Evolutionary conservation across 1,284 basidiomycete genomes (phyloP).

Genomic region (Leccinum pallidistipes): DNA sequence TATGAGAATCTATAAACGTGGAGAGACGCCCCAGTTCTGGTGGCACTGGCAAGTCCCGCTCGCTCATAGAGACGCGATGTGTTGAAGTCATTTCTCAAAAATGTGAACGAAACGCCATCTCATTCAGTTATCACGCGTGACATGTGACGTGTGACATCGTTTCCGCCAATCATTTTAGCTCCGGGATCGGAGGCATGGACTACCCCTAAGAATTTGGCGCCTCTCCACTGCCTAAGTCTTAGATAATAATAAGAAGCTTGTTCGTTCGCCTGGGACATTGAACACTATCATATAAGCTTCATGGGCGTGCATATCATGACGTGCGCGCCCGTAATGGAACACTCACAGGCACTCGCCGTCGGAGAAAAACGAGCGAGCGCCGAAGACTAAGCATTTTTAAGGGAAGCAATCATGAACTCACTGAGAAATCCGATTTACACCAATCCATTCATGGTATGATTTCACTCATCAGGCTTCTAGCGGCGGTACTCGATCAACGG

Average conservation of each 20-base stretch:
- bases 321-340: too few relatives aligned
- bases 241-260: background rate
- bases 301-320: too few relatives aligned
- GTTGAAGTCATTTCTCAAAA: background rate
- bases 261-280: background rate
- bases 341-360: too few relatives aligned
- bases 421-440: too few relatives aligned
- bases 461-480: too few relatives aligned
- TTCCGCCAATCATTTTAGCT: background rate
- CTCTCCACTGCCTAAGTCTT: background rate
- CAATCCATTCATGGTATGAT: too few relatives aligned
- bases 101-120: background rate
- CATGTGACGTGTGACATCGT: background rate
- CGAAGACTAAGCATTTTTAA: too few relatives aligned
- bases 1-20: conserved; percentile 50
- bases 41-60: conserved; percentile 29
- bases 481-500: background rate
- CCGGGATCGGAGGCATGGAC: too few relatives aligned
- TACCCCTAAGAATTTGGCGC: background rate
- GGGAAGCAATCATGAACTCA: too few relatives aligned
- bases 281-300: background rate
- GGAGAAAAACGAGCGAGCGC: too few relatives aligned
- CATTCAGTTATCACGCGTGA: background rate
- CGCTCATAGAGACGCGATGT: conserved; percentile 17
- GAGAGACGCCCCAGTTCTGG: conserved; percentile 50